Base-by-base conservation (phyloP, 2,329 filamentous ascomycete genomes). In the Aspergillus sp. region DNA sequence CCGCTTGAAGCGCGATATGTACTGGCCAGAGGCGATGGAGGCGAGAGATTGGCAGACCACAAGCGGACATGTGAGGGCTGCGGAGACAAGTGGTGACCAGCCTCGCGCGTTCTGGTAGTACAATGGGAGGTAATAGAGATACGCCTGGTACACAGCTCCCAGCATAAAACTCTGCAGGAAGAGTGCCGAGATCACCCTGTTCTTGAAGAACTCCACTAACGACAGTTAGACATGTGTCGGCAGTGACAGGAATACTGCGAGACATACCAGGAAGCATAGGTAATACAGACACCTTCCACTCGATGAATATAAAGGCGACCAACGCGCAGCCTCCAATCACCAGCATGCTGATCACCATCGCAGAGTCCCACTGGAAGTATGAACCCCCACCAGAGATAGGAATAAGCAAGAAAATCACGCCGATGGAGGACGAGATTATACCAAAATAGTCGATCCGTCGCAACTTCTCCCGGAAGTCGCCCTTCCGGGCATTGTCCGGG, bases 371-470 rank as follows among this genome's bases (percentile, higher is more conserved):
- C 3, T 73, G 65, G 55, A 83, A 84, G 53, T 82, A 82, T 0
- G 77, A 75, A 1, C 80, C 82, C 51, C 80, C 82, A 14, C 82
- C 82, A 2, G 83, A 85, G 11, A 87, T 78, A 0, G 84, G 84
- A 42, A 88, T 83, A 16, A 87, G 72, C 2, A 87, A 59, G 11
- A 86, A 73, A 9, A 87, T 78, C 24, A 85, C 78, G 0, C 78
- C 82, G 6, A 78, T 68, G 0, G 81, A 81, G 3, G 78, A 80
- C 2, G 77, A 74, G 10, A 84, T 51, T 1, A 83, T 72, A 1
- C 84, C 85, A 20, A 71, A 77, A 56, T 79, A 84, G 63, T 88
- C 84, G 50, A 87, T 82, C 41, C 80, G 81, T 45, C 68, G 70
- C 19, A 82, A 60, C 44, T 78, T 81, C 41, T 78, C 74, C 36